Percentiles rank a stretch among this genome's conserved stretches.
Conservation (phyloP, 768 basidiomycete species). For the Cyathus striatus region DNA sequence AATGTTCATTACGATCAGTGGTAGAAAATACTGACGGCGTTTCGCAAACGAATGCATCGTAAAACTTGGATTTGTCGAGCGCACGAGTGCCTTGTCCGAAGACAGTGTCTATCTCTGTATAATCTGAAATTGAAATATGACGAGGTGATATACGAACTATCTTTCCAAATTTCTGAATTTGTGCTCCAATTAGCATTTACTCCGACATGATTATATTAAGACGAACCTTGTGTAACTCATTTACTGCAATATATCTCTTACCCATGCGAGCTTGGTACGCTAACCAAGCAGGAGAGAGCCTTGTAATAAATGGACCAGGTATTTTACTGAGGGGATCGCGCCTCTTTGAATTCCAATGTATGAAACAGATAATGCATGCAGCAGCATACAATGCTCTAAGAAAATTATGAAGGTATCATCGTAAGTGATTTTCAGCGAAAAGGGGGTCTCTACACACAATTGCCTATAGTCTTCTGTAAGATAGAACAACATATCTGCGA, state of each 20-base stretch:
- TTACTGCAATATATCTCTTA: constrained; percentile 20
- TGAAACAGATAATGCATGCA: no score
- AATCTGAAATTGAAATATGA: constrained; percentile 24
- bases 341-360: no score
- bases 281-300: constrained; percentile 24
- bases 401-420: no score
- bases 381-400: no score
- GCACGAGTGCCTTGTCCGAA: constrained; percentile 25
- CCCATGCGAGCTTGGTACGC: constrained; percentile 23
- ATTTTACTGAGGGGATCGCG: constrained; percentile 3
- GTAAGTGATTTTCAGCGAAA: no score
- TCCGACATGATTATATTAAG: no score
- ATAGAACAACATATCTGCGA: no score
- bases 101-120: constrained; percentile 18
- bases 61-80: constrained; percentile 24
- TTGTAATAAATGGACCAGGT: constrained; percentile 23
- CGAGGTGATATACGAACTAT: constrained; percentile 26
- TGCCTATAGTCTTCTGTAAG: no score
- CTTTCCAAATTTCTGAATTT: constrained; percentile 2
- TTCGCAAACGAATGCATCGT: constrained; percentile 21
- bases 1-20: constrained; percentile 21
- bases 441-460: no score
- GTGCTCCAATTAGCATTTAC: no score
- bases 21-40: constrained; percentile 26
- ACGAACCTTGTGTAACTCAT: constrained; percentile 20